Evolutionary conservation across 83 land plant species (phyloP).

Genomic region (Diphasiastrum complanatum): DNA sequence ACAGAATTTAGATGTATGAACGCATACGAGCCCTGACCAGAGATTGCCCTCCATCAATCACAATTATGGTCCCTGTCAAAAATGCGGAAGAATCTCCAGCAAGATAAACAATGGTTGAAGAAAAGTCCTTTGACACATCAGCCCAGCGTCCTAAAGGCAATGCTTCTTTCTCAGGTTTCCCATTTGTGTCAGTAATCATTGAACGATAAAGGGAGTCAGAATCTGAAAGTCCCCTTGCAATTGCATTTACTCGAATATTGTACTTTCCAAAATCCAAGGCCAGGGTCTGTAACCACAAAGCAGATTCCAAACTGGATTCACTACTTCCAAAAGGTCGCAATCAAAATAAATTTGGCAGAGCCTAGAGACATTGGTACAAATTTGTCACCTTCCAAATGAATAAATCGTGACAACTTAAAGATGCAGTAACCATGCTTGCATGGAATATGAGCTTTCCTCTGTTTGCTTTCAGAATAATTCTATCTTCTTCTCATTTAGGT

Average conservation of each 20-base stretch:
- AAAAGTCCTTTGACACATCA: slow-evolving; percentile 57
- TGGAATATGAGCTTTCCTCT: too few species aligned
- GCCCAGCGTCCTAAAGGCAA: slow-evolving; percentile 79
- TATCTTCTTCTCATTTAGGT: too few species aligned
- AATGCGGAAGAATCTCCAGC: slow-evolving; percentile 63
- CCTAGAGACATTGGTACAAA: too few species aligned
- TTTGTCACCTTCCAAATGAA: too few species aligned
- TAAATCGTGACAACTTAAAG: too few species aligned
- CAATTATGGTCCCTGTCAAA: slow-evolving; percentile 73
- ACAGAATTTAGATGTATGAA: slow-evolving; percentile 68
- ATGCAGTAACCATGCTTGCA: too few species aligned
- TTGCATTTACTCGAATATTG: slow-evolving; percentile 76
- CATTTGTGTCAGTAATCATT: slow-evolving; percentile 49
- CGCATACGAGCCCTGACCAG: slow-evolving; percentile 86
- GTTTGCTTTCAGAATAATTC: too few species aligned
- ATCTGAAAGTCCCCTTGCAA: slow-evolving; percentile 67
- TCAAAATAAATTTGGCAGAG: too few species aligned
- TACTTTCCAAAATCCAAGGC: slow-evolving; percentile 90
- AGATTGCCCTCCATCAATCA: slow-evolving; percentile 90
- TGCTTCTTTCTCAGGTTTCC: slow-evolving; percentile 38
- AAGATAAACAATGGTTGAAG: slow-evolving; percentile 59
- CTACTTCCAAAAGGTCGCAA: too few species aligned
- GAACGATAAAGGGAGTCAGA: slow-evolving; percentile 42
- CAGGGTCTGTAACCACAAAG: too few species aligned
- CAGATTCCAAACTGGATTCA: too few species aligned